phyloP scores from a whole-genome alignment of 2,329 filamentous ascomycete genomes.

The Didymella lethalis region DNA sequence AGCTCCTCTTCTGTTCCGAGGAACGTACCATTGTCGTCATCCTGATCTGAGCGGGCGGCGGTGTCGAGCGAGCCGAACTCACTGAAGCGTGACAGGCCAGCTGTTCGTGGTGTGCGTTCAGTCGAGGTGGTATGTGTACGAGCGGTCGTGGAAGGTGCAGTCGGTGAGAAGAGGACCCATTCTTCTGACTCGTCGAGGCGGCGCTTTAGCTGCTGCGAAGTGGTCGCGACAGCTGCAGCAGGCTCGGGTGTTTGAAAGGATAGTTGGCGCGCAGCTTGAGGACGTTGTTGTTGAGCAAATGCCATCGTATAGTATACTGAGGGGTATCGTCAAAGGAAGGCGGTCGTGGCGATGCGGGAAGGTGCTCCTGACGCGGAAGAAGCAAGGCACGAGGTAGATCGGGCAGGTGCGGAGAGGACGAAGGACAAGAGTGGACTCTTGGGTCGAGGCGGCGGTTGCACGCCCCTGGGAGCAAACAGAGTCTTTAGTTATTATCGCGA shows the following conservation, averaged over 20 bases:
- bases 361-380: slow-evolving; percentile 19
- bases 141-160: slow-evolving; percentile 69
- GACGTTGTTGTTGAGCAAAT: slow-evolving; percentile 51
- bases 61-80: slow-evolving; percentile 82
- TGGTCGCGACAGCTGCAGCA: slow-evolving; percentile 33
- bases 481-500: slow-evolving; percentile 23
- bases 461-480: slow-evolving; percentile 19
- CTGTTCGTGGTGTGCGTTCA: slow-evolving; percentile 69
- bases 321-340: slow-evolving; percentile 13
- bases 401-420: slow-evolving; percentile 19
- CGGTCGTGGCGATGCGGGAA: slow-evolving; percentile 24
- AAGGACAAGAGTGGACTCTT: slow-evolving; percentile 1
- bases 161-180: slow-evolving; percentile 89
- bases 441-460: slow-evolving; percentile 12
- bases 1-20: slow-evolving; percentile 71
- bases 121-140: slow-evolving; percentile 72
- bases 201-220: slow-evolving; percentile 53
- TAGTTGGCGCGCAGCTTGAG: slow-evolving; percentile 44
- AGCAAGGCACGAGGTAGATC: slow-evolving; percentile 29
- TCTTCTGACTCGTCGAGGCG: slow-evolving; percentile 78
- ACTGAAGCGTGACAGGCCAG: slow-evolving; percentile 76
- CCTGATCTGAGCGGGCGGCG: slow-evolving; percentile 64
- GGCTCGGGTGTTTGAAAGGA: slow-evolving; percentile 45
- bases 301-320: slow-evolving; percentile 42
- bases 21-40: slow-evolving; percentile 52